Evolutionary conservation across 1,284 basidiomycete genomes (phyloP), one percentile per base, ranked within the genome.

Genomic region (Puccinia polysora): DNA sequence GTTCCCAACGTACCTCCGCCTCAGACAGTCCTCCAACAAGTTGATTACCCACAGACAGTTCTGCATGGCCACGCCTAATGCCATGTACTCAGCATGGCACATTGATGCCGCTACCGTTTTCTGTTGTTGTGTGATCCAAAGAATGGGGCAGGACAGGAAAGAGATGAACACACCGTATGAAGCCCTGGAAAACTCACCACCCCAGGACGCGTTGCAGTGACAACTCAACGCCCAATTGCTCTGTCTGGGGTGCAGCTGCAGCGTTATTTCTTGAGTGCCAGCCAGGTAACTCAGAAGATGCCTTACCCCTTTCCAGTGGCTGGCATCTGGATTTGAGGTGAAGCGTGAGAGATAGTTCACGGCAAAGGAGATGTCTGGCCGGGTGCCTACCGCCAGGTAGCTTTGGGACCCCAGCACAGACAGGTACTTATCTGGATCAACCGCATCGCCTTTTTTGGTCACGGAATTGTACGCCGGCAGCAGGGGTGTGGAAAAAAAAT

Each of bases 31-130:
- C n/a, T 56, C 18, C 5, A 56, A 30, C 30, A 56, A 34, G n/a
- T 56, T 25, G 25, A 25, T 30, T 56, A 56, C 53, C 53, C 53
- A 56, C 4, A 56, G 32, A 10, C 30, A n/a, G 23, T 56, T 23
- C 25, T n/a, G 25, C 20, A 32, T 56, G 3, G 59, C 36, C 6
- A 28, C 43, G n/a, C 20, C 36, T 7, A 64, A 23, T 28, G 45
- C 62, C 62, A 64, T 64, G 30, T 64, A 43, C 23, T 60, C 58
- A 10, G 58, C 32, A 14, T 60, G 62, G 25, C 38, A 49, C n/a
- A 43, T 47, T 32, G 45, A 45, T 4, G 62, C 6, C 49, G 62
- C 62, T 30, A 62, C 40, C 6, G 25, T n/a, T n/a, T 14, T n/a
- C 43, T 62, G 30, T 12, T 36, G 7, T 45, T 23, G 28, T 10